A percentile compares a stretch with the other conserved stretches of the same genome.
Evolutionary conservation across 768 basidiomycete genomes (phyloP).

Genomic region (Rhodosporidiobolus odoratus): DNA sequence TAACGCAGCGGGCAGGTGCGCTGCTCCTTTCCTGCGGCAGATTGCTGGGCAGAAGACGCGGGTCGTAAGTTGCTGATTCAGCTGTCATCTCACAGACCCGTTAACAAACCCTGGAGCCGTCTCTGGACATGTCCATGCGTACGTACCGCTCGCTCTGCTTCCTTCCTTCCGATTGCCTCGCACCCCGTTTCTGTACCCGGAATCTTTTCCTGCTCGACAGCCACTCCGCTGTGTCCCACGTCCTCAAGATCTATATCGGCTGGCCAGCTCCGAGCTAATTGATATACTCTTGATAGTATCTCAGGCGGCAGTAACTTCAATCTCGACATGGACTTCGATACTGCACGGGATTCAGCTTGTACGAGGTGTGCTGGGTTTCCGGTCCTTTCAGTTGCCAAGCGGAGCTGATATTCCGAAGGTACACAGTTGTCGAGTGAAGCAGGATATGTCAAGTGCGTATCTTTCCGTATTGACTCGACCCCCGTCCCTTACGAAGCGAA

Average conservation of each 20-base stretch:
- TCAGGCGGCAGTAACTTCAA: constrained; percentile 24
- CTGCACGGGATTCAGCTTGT: constrained; percentile 1
- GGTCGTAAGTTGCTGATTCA: too few species aligned
- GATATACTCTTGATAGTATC: neutral
- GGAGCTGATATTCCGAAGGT: too few species aligned
- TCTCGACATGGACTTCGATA: constrained; percentile 14
- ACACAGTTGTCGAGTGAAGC: constrained; percentile 16
- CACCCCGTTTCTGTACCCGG: too few species aligned
- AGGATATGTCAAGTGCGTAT: constrained; percentile 14
- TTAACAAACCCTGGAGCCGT: neutral
- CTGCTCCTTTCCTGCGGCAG: neutral
- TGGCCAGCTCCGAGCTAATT: too few species aligned
- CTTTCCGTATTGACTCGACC: neutral
- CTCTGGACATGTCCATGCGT: neutral
- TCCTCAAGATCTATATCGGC: too few species aligned
- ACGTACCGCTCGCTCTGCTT: neutral
- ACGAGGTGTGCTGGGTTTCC: neutral
- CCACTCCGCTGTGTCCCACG: too few species aligned
- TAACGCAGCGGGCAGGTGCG: neutral
- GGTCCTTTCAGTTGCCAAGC: neutral
- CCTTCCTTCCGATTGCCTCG: too few species aligned
- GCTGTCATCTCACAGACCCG: neutral
- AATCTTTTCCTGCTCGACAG: too few species aligned
- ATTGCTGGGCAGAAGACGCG: too few species aligned
- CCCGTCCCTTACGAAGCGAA: too few species aligned